phyloP scores from a whole-genome alignment of 352 stramenopile species.

The Peronosclerospora sorghi region DNA sequence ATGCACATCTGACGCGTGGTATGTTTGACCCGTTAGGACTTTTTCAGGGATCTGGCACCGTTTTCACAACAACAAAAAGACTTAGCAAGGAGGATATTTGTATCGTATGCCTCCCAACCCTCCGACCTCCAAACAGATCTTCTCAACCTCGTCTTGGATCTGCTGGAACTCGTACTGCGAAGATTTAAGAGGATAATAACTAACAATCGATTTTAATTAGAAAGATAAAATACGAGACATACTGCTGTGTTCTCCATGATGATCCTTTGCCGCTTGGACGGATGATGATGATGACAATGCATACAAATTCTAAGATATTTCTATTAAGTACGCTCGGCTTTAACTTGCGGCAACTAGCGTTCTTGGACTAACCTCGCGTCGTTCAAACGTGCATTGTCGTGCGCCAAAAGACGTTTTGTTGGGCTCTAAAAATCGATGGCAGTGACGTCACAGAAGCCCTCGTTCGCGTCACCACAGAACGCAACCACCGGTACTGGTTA shows the following conservation, averaged over 20 bases:
- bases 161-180: constrained; percentile 69
- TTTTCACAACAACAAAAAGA: not conserved
- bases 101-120: not conserved
- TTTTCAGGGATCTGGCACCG: constrained; percentile 56
- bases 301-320: constrained; percentile 11
- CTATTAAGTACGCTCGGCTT: constrained; percentile 11
- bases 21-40: constrained; percentile 47
- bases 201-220: not conserved
- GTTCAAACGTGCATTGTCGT: not conserved
- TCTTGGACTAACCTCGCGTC: no score
- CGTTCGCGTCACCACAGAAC: constrained; percentile 11
- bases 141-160: constrained; percentile 84
- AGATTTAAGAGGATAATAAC: not conserved
- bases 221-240: constrained; percentile 1
- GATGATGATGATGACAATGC: constrained; percentile 11
- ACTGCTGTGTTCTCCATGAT: constrained; percentile 50
- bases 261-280: constrained; percentile 28
- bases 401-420: not conserved
- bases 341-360: not conserved
- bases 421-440: constrained; percentile 9
- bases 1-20: constrained; percentile 75
- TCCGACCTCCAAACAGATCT: constrained; percentile 64
- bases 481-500: constrained; percentile 5
- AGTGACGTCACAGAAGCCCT: constrained; percentile 18
- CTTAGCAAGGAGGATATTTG: not conserved